Base-by-base conservation (phyloP, 169 alveolate species). In the Eimeria maxima region DNA sequence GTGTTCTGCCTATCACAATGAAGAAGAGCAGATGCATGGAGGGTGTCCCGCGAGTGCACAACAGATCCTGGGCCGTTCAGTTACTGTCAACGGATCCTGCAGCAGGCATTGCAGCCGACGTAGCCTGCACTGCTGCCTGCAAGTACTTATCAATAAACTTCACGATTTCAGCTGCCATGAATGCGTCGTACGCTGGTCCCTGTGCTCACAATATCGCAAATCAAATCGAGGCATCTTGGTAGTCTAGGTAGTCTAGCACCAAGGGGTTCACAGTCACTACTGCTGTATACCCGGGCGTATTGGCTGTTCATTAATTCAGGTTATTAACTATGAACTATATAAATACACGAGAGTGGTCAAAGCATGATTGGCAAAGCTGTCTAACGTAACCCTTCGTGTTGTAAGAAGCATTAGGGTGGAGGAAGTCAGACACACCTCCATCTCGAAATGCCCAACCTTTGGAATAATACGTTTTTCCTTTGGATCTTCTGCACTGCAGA, bases 391-490 rank as follows among this genome's bases (percentile, higher is more conserved):
- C 1, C 38, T 33, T 33, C 38, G 38, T 33, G 38, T 33, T 33
- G 38, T 33, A 33, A 0, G 1, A 33, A 33, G 38, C 69, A 24
- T 60, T 60, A 18, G 18, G 18, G 20, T 11, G 69, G 69, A 4
- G 69, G 20, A 60, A 0, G 38, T 33, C 38, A 33, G 2, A 33
- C 94, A 38, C 67, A 95, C 96, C 94, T 97, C 98, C 65, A 97
- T 44, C 24, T 97, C 97, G 27, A 97, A 97, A 63, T 97, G 98
- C 16, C 98, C 98, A 20, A 97, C 96, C 22, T 83, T 80, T 22
- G 91, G 94, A 50, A 97, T 50, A 27, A 96, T 69, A 22, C 89
- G 91, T 22, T 67, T 73, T 38, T 81, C 95, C 81, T 95, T 97
- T n/a, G 98, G 98, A 1, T 91, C 97, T 38, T 47, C 65, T 24